These are phyloP conservation scores for Lipomyces chichibuensis DNA, from an alignment of 805 yeast genomes.

Conservation along the genomic window DNA sequence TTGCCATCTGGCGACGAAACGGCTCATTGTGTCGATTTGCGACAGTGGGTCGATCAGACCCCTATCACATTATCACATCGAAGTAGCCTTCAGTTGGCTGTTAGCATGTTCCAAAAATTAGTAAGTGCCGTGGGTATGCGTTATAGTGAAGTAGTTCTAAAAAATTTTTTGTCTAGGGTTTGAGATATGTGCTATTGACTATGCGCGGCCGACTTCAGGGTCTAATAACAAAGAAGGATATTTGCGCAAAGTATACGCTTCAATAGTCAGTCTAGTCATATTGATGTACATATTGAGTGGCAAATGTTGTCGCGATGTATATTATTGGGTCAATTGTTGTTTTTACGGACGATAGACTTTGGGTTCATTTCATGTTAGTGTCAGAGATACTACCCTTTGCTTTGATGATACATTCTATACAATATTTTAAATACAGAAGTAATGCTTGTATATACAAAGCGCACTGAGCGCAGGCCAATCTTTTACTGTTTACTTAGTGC, in stretches of 20 bases:
- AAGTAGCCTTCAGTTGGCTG: slow-evolving; percentile 45
- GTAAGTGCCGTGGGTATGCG: slow-evolving; percentile 3
- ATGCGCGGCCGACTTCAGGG: slow-evolving; percentile 45
- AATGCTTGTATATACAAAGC: neutral
- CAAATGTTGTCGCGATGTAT: neutral
- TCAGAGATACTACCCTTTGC: neutral
- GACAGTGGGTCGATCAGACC: slow-evolving; percentile 37
- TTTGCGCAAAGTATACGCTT: slow-evolving; percentile 31
- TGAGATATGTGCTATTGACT: slow-evolving; percentile 44
- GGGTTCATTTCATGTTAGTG: neutral
- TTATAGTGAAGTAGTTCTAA: neutral
- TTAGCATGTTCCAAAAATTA: slow-evolving; percentile 48
- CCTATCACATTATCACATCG: slow-evolving; percentile 43
- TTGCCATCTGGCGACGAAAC: slow-evolving; percentile 23
- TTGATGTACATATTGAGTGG: neutral
- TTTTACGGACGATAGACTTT: neutral
- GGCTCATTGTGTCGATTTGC: slow-evolving; percentile 29
- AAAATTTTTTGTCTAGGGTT: slow-evolving; percentile 37
- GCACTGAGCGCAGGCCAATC: neutral
- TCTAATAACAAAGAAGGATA: slow-evolving; percentile 45
- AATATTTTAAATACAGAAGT: neutral
- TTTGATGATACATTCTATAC: neutral
- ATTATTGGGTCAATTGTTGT: neutral
- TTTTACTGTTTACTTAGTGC: neutral
- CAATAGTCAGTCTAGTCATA: neutral